phyloP scores from a whole-genome alignment of 352 stramenopile species.

The Globisporangium canariense region DNA sequence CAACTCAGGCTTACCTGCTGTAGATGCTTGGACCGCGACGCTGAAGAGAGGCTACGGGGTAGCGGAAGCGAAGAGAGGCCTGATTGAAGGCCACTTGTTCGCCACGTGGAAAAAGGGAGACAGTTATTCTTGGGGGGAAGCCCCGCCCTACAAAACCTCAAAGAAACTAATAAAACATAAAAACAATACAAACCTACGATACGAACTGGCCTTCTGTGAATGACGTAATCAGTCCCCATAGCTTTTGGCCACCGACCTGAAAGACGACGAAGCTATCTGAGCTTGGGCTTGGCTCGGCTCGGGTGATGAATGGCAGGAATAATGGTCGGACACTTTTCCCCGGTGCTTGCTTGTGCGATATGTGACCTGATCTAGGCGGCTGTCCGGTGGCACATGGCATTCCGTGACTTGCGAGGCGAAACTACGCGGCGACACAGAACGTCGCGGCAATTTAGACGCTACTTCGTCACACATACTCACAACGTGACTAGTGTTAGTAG shows the following conservation, averaged over 20 bases:
- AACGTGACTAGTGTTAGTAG: no score
- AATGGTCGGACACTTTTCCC: background rate
- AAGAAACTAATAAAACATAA: background rate
- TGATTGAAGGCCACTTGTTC: no score
- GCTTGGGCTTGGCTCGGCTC: background rate
- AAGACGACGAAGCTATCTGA: background rate
- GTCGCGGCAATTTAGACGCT: background rate
- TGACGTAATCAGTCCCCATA: background rate
- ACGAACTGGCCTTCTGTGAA: background rate
- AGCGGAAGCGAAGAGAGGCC: no score
- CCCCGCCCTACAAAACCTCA: background rate
- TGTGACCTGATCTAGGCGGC: background rate
- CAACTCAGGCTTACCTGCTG: background rate
- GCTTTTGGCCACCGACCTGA: background rate
- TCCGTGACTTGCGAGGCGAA: background rate
- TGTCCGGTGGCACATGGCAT: background rate
- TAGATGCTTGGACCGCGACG: background rate
- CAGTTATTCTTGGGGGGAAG: background rate
- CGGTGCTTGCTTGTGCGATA: background rate
- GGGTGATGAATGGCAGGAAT: background rate
- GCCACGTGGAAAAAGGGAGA: no score
- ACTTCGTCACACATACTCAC: background rate
- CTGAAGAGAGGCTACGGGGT: background rate
- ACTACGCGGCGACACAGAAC: background rate
- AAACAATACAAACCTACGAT: background rate